These are phyloP conservation scores for Trifolium subterraneum DNA, from an alignment of 306 rosid genomes.

Conservation along the genomic window DNA sequence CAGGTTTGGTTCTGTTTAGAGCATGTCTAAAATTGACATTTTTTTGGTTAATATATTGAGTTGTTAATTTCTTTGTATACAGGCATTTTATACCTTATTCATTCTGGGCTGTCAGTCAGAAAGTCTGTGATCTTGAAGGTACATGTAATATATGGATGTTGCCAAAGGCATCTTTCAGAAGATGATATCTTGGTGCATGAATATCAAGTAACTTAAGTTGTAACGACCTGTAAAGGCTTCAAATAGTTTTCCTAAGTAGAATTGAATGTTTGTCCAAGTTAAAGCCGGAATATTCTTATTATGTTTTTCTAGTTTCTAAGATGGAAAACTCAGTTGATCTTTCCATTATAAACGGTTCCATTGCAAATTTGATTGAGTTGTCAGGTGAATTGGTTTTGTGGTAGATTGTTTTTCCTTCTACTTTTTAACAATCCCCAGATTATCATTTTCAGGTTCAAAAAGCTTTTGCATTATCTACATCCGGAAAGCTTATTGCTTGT, in stretches of 20 bases:
- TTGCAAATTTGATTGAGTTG: constrained; percentile 33
- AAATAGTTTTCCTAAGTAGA: constrained; percentile 15
- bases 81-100: constrained; percentile 66
- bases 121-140: constrained; percentile 71
- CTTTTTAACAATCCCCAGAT: constrained; percentile 35
- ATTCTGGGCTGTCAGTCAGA: constrained; percentile 60
- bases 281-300: constrained; percentile 20
- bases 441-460: constrained; percentile 61
- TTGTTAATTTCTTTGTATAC: constrained; percentile 36
- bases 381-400: constrained; percentile 14
- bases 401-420: constrained; percentile 6
- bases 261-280: constrained; percentile 25
- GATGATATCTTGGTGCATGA: constrained; percentile 28
- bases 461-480: constrained; percentile 67
- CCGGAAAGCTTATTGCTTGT: constrained; percentile 73
- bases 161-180: constrained; percentile 27
- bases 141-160: constrained; percentile 23
- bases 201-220: constrained; percentile 10
- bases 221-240: constrained; percentile 11
- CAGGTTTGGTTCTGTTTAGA: constrained; percentile 65
- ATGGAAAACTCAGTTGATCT: constrained; percentile 35
- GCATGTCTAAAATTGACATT: neutral
- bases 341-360: constrained; percentile 17
- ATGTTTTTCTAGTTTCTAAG: constrained; percentile 30
- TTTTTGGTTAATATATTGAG: constrained; percentile 18